Percentiles rank a stretch among this genome's conserved stretches.
Conservation (phyloP, 768 basidiomycete genomes). For the Chalciporus piperatus region DNA sequence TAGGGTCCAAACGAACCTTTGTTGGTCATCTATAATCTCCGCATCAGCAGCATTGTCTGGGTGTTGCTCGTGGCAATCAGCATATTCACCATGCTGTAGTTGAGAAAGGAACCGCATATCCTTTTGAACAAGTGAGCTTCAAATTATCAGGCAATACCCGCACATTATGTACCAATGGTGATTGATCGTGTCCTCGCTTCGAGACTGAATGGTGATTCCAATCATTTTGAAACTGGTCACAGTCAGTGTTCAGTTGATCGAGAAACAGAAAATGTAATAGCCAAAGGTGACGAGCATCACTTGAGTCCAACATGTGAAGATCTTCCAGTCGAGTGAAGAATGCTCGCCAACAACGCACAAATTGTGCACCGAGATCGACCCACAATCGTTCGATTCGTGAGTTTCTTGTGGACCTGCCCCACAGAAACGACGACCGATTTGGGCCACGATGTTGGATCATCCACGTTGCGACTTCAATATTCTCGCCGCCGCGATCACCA, state of each 20-base stretch:
- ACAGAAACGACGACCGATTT: constrained; percentile 26
- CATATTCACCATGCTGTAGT: background rate
- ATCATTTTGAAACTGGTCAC: constrained; percentile 28
- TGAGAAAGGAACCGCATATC: background rate
- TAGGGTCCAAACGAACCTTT: background rate
- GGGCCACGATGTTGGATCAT: constrained; percentile 28
- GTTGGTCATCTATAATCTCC: background rate
- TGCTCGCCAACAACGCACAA: constrained; percentile 39
- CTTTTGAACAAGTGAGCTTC: background rate
- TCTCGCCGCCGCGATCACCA: constrained; percentile 31
- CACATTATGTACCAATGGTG: background rate
- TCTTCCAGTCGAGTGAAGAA: constrained; percentile 40
- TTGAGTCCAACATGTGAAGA: constrained; percentile 32
- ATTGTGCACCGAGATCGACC: constrained; percentile 41
- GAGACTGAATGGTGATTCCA: constrained; percentile 42
- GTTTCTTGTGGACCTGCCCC: constrained; percentile 40
- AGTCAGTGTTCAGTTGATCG: constrained; percentile 35
- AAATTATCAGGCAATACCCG: background rate
- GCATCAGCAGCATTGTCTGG: background rate
- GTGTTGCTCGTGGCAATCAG: background rate
- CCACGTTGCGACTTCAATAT: constrained; percentile 22
- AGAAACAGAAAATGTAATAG: constrained; percentile 43
- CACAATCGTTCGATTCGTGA: constrained; percentile 44
- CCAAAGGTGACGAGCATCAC: constrained; percentile 39
- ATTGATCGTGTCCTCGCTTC: background rate